These are phyloP conservation scores for Cicer chorassanicum DNA, from an alignment of 306 rosid genomes.

Conservation along the genomic window DNA sequence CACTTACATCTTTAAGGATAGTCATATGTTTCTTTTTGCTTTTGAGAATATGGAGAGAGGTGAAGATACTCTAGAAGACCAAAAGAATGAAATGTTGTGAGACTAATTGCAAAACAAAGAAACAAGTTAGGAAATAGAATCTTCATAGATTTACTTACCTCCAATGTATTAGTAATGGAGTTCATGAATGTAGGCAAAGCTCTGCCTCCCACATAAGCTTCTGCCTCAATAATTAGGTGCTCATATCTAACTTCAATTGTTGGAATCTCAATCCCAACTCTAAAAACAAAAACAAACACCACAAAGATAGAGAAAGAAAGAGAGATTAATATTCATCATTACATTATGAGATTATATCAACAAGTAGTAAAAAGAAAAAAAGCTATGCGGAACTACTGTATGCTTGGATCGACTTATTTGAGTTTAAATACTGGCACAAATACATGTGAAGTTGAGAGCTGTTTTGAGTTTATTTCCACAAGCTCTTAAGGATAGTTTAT, in stretches of 20 bases:
- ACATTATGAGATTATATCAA: too few species aligned
- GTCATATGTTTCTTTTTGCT: conserved; percentile 46
- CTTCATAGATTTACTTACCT: conserved; percentile 33
- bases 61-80: conserved; percentile 43
- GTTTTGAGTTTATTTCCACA: too few species aligned
- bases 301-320: background rate
- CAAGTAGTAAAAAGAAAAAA: too few species aligned
- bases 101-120: background rate
- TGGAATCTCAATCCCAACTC: conserved; percentile 63
- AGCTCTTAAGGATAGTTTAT: too few species aligned
- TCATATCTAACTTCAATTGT: conserved; percentile 66
- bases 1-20: conserved; percentile 66
- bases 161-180: conserved; percentile 38
- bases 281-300: background rate
- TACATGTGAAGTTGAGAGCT: too few species aligned
- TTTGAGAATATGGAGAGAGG: conserved; percentile 43
- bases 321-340: background rate
- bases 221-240: conserved; percentile 59
- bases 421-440: too few species aligned
- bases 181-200: conserved; percentile 62
- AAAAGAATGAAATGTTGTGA: background rate
- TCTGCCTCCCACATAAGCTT: conserved; percentile 64
- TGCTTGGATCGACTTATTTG: too few species aligned
- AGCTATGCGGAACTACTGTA: background rate
- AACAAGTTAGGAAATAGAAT: background rate